Conservation (phyloP, 2,329 filamentous ascomycete genomes). For the Beauveria australis region DNA sequence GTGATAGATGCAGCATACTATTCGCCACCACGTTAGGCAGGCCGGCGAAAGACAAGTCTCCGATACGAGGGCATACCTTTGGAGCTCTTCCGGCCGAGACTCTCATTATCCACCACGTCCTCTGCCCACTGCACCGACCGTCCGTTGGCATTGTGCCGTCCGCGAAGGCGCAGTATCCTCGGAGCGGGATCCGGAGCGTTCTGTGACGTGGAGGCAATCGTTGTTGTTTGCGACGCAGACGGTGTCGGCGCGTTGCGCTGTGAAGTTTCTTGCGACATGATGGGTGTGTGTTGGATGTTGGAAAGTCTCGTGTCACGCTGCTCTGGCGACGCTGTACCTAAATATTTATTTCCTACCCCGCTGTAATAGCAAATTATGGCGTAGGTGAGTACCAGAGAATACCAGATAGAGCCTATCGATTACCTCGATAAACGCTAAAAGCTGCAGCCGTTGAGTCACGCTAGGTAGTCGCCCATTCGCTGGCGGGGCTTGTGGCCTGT, state of each 20-base stretch:
- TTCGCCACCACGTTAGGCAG: not conserved
- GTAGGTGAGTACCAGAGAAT: too few relatives aligned
- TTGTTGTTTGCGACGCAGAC: slow-evolving; percentile 27
- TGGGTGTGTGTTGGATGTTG: slow-evolving; percentile 1
- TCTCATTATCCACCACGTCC: slow-evolving; percentile 91
- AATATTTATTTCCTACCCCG: not conserved
- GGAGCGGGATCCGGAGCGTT: slow-evolving; percentile 21
- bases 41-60: not conserved
- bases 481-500: too few relatives aligned
- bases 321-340: not conserved
- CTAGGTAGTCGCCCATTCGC: too few relatives aligned
- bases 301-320: not conserved
- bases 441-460: too few relatives aligned
- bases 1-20: slow-evolving; percentile 99
- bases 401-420: too few relatives aligned
- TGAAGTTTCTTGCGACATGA: slow-evolving; percentile 23
- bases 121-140: slow-evolving; percentile 85
- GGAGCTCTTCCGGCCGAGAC: slow-evolving; percentile 84
- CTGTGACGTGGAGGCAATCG: slow-evolving; percentile 14
- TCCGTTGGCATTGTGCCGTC: slow-evolving; percentile 35
- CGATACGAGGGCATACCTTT: slow-evolving; percentile 55
- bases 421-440: too few relatives aligned
- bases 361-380: not conserved
- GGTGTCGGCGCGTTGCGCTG: slow-evolving; percentile 22
- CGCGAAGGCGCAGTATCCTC: slow-evolving; percentile 43